phyloP scores from a whole-genome alignment of 352 stramenopile species.

The Plasmopara viticola region DNA sequence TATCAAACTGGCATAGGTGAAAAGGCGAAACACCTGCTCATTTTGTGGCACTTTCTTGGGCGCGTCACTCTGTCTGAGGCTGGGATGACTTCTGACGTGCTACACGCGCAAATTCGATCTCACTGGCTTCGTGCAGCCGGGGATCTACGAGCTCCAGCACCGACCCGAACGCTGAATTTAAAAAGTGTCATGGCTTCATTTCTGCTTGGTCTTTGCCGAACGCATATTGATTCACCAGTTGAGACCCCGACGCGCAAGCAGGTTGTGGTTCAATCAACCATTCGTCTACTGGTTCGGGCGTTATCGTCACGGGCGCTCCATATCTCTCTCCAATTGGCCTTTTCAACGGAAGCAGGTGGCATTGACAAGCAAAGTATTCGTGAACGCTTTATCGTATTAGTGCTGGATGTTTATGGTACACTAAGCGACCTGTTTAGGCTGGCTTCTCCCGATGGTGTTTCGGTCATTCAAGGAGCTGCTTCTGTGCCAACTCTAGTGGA shows the following conservation, averaged over 20 bases:
- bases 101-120: conserved; percentile 1
- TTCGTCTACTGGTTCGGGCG: conserved; percentile 2
- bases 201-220: conserved; percentile 2
- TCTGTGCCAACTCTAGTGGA: neutral
- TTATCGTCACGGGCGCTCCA: conserved; percentile 4
- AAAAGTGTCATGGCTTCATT: conserved; percentile 3
- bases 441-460: neutral
- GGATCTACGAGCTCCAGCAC: conserved; percentile 1
- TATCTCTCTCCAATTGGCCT: neutral
- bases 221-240: neutral
- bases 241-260: neutral
- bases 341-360: neutral
- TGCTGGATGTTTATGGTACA: conserved; percentile 2
- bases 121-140: conserved; percentile 2
- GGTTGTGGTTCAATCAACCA: conserved; percentile 1
- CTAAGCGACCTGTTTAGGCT: conserved; percentile 2
- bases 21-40: conserved; percentile 5
- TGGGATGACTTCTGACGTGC: conserved; percentile 1
- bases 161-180: neutral
- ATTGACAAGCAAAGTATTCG: conserved; percentile 1
- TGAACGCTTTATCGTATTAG: conserved; percentile 1
- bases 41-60: conserved; percentile 3
- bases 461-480: neutral
- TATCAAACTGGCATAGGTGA: conserved; percentile 1
- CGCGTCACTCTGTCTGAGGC: neutral